phyloP scores from a whole-genome alignment of 2,329 filamentous ascomycete genomes.

The Scedosporium boydii region DNA sequence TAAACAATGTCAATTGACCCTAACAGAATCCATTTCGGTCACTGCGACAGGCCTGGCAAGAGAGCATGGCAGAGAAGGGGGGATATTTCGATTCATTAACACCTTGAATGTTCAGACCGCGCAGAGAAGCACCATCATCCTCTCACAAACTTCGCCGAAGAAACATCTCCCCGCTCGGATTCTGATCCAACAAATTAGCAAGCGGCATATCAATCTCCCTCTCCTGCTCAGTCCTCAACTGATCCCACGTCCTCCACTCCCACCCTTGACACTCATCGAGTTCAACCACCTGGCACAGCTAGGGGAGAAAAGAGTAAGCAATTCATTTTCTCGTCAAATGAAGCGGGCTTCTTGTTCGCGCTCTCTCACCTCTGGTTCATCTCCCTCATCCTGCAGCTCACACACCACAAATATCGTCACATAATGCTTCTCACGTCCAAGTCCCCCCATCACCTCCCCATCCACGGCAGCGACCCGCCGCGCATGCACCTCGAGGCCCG shows the following conservation, averaged over 20 bases:
- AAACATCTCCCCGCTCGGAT: not conserved
- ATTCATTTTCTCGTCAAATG: not conserved
- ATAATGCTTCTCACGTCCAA: conserved; percentile 53
- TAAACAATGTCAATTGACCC: too few relatives aligned
- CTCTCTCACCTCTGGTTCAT: conserved; percentile 31
- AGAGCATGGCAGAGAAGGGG: too few relatives aligned
- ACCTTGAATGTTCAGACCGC: not conserved
- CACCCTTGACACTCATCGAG: conserved; percentile 41
- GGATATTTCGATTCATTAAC: not conserved
- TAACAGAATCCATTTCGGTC: too few relatives aligned
- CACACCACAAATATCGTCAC: conserved; percentile 61
- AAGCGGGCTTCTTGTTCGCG: not conserved
- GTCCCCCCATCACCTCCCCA: conserved; percentile 52
- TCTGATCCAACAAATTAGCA: conserved; percentile 1
- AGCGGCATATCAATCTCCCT: conserved; percentile 3
- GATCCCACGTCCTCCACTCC: conserved; percentile 36
- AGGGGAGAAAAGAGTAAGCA: too few relatives aligned
- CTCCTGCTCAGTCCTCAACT: conserved; percentile 20
- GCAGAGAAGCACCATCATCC: not conserved
- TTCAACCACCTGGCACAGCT: conserved; percentile 24
- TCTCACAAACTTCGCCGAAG: not conserved
- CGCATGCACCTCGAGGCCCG: conserved; percentile 46
- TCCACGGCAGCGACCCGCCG: conserved; percentile 47
- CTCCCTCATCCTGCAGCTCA: conserved; percentile 32
- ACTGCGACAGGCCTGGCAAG: too few relatives aligned